A percentile compares a stretch with the other conserved stretches of the same genome.
Evolutionary conservation across 208 protist genomes (phyloP).

Genomic region (Crithidia bombi): DNA sequence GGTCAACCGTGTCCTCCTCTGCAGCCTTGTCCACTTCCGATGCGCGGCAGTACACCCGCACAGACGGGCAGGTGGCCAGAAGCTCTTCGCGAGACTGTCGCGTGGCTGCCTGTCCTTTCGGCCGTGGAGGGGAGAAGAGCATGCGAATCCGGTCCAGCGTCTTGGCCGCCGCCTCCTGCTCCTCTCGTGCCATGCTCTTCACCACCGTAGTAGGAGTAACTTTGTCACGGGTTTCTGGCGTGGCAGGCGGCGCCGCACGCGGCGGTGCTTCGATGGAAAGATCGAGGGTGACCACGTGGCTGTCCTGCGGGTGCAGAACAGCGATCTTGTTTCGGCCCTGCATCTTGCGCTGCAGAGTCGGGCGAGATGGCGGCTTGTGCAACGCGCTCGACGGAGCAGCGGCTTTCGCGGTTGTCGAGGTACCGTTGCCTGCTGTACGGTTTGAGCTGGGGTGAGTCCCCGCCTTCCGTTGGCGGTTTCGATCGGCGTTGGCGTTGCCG

Average conservation of each 20-base stretch:
- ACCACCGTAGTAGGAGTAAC: slow-evolving; percentile 3
- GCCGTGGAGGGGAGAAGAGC: slow-evolving; percentile 49
- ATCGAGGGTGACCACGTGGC: slow-evolving; percentile 45
- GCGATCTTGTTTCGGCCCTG: slow-evolving; percentile 42
- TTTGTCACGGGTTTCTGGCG: not conserved
- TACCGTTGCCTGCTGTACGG: not conserved
- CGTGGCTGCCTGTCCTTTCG: slow-evolving; percentile 29
- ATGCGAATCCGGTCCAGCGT: slow-evolving; percentile 83
- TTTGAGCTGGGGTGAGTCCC: not conserved
- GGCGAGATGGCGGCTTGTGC: not conserved
- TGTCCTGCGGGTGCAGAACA: slow-evolving; percentile 41
- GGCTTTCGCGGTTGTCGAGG: not conserved
- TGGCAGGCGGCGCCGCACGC: not conserved
- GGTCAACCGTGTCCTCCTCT: slow-evolving; percentile 11
- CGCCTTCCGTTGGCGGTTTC: too few species aligned
- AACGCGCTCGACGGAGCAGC: not conserved
- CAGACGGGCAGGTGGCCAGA: slow-evolving; percentile 49
- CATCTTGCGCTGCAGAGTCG: slow-evolving; percentile 21
- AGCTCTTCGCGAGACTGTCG: slow-evolving; percentile 48
- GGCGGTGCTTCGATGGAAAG: slow-evolving; percentile 28
- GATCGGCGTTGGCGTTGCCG: not conserved
- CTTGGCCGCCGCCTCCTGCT: slow-evolving; percentile 52
- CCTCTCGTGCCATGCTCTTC: slow-evolving; percentile 85
- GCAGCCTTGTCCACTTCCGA: slow-evolving; percentile 7
- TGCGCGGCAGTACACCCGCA: slow-evolving; percentile 51